phyloP scores from a whole-genome alignment of 2,329 filamentous ascomycete genomes.

The Pezicula rhizophila region DNA sequence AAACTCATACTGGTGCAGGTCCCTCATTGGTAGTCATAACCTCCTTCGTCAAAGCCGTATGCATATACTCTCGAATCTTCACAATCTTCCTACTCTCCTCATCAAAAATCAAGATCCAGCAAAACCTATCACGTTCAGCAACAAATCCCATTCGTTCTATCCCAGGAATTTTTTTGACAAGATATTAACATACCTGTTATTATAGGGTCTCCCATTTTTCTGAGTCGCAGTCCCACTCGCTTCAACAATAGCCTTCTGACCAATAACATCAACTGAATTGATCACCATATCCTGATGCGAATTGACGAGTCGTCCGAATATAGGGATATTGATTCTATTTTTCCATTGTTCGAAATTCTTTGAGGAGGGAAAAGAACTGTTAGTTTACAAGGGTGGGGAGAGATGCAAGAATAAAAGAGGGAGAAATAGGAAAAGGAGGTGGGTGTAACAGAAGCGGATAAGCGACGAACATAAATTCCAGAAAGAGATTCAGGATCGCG shows the following conservation, averaged over 20 bases:
- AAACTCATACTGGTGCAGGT: background rate
- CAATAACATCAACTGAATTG: constrained; percentile 4
- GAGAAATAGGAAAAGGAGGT: background rate
- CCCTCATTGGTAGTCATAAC: background rate
- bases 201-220: constrained; percentile 9
- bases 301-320: background rate
- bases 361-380: too few species aligned
- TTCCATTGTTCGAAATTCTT: constrained; percentile 5
- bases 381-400: too few species aligned
- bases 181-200: constrained; percentile 2
- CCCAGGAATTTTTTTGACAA: too few species aligned
- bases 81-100: constrained; percentile 6
- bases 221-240: constrained; percentile 3
- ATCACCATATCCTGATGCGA: constrained; percentile 2
- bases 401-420: background rate
- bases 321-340: background rate
- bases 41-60: constrained; percentile 6
- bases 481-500: background rate
- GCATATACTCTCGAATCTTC: constrained; percentile 8
- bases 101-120: constrained; percentile 7
- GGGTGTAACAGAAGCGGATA: background rate
- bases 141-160: background rate
- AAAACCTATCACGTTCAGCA: background rate
- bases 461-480: background rate
- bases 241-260: constrained; percentile 6